Evolutionary conservation across 768 basidiomycete genomes (phyloP), one percentile per base, ranked within the genome.

Genomic region (Mycena floridula): DNA sequence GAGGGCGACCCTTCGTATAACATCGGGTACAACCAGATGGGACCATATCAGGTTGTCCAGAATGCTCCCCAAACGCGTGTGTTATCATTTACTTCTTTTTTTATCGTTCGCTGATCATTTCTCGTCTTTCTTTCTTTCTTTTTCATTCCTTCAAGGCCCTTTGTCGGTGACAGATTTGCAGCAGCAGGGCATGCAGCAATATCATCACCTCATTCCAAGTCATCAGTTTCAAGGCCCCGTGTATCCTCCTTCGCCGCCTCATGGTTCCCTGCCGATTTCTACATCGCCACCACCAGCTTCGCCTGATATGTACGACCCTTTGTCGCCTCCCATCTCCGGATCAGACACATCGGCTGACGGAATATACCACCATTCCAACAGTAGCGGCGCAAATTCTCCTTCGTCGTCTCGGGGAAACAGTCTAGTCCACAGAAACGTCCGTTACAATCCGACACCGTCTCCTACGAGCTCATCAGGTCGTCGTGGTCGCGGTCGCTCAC

Each of bases 321-420:
- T 89, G 56, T 88, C 86, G 45, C 88, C 88, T 61, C 85, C 84
- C 68, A 73, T 88, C 60, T 89, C 87, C 72, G 87, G 87, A 69
- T 89, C 88, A 69, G 88, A 90, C 68, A 86, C 85, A 61, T 89
- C 88, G 59, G 85, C 74, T 55, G 86, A 89, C 77, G 85, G 84
- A 57, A 63, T 82, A 48, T 82, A 88, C 74, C 82, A 85, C 69
- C n/a, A n/a, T n/a, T n/a, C n/a, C n/a, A 86, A 87, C 69, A 79
- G 77, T 59, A 84, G 81, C 60, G 79, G 81, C 61, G 77, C 82
- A 44, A 84, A 83, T 56, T 89, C 88, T 50, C 82, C 87, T 39
- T 77, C 84, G 23, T 85, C 85, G 27, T 89, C 87, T 44, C 73
- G 87, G 59, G 82, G 74, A 37, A 77, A 81, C 62, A 81, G 79